A percentile compares a stretch with the other conserved stretches of the same genome.
These are phyloP conservation scores for Sisymbrium irio DNA, from an alignment of 345 rosid species.

Conservation along the genomic window DNA sequence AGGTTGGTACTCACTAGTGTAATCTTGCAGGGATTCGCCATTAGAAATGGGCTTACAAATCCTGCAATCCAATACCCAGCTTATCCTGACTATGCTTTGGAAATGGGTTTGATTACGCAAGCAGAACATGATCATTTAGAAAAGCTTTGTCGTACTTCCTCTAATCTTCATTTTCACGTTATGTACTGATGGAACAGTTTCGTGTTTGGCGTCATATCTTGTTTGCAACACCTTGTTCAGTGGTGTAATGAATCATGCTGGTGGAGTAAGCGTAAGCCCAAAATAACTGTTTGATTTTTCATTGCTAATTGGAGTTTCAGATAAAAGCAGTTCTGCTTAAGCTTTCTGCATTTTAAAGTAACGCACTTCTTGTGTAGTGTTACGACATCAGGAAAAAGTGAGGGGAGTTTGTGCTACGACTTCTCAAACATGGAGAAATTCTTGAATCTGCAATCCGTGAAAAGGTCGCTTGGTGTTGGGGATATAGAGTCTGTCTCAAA, in stretches of 20 bases:
- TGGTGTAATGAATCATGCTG: slow-evolving; percentile 60
- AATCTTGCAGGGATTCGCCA: slow-evolving; percentile 83
- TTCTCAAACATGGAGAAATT: slow-evolving; percentile 98
- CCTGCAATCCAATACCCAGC: slow-evolving; percentile 93
- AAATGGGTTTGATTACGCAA: slow-evolving; percentile 70
- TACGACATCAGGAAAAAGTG: slow-evolving; percentile 92
- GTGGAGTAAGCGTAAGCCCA: slow-evolving; percentile 66
- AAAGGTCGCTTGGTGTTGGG: slow-evolving; percentile 82
- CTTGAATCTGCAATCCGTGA: slow-evolving; percentile 65
- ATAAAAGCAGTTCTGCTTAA: neutral
- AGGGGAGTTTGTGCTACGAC: slow-evolving; percentile 89
- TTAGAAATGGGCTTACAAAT: slow-evolving; percentile 96
- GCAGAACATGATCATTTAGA: slow-evolving; percentile 54
- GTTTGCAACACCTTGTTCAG: slow-evolving; percentile 83
- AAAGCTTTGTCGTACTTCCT: slow-evolving; percentile 81
- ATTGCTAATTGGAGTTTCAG: neutral
- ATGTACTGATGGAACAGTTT: slow-evolving; percentile 74
- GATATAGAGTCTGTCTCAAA: slow-evolving; percentile 82
- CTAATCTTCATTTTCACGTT: neutral
- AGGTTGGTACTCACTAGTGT: slow-evolving; percentile 20
- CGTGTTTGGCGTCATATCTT: slow-evolving; percentile 94
- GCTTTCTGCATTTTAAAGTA: neutral
- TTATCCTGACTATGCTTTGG: slow-evolving; percentile 92
- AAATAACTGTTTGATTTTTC: neutral
- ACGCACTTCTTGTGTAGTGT: slow-evolving; percentile 52